Evolutionary conservation across 495 filamentous ascomycete genomes (phyloP), one percentile per base, ranked within the genome.

Genomic region (Hypoxylon intermedium): DNA sequence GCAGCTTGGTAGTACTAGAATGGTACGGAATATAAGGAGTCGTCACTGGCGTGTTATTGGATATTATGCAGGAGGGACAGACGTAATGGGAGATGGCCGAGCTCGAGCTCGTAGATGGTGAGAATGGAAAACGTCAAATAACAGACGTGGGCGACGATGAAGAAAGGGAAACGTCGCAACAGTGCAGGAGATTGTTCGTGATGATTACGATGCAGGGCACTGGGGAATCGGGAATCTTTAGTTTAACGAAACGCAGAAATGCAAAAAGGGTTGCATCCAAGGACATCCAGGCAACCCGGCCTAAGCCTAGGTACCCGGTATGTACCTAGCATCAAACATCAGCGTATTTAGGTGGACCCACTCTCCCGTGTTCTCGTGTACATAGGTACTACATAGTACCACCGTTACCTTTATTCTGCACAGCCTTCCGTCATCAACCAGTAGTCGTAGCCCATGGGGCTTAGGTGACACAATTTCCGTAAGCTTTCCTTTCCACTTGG

Each of bases 11-110:
- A 4, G 23, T 23, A 48, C 15, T 30, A 60, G 34, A 55, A 42
- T 38, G 23, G 26, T 42, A n/a, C n/a, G n/a, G n/a, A n/a, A n/a
- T n/a, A 51, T 66, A 57, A 37, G 43, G 38, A 56, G 55, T 58
- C 19, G 47, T 48, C 12, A 46, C 12, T 48, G 44, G 45, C 42
- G 28, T 41, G 50, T 28, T 51, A 16, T 58, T 49, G 59, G n/a
- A n/a, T 43, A 53, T 62, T 43, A 63, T 48, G 54, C 46, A 60
- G 45, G 55, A 57, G 9, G 50, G 48, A 46, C 28, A 57, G 37
- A 50, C 38, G 57, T 36, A 68, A 68, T 63, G 64, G 55, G 68
- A 64, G 65, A 70, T 58, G 65, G 42, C 40, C 48, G 31, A 53
- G 37, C 50, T 61, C 48, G 31, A 53, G 37, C 50, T 61, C 45